Base-by-base conservation (phyloP, 1,284 basidiomycete genomes). In the Cystobasidiaceae sp. region DNA sequence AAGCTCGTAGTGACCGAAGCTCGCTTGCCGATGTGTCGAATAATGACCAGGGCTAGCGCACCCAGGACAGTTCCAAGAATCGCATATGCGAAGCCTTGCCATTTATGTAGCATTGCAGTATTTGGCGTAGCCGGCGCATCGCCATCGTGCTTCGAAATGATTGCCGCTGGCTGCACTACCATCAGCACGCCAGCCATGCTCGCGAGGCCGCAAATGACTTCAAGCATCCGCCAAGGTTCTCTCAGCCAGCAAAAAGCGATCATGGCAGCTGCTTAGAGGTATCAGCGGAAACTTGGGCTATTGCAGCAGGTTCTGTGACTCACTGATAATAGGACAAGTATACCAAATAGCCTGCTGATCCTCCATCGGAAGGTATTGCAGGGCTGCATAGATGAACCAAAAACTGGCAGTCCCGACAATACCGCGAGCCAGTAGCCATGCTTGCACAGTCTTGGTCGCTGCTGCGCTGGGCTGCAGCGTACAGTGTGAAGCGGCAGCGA, bases 341-440 rank as follows among this genome's bases (percentile, higher is more conserved):
- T 41, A 56, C 54, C 54, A 56, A 25, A 56, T 56, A 3, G 54
- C 34, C 13, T 41, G 54, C 23, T 37, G 34, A 43, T 56, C 54
- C 21, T 43, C 54, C 34, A 56, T 23, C 11, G 17, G 34, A 13
- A 56, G 32, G n/a, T 19, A 56, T n/a, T 56, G 19, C n/a, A 56
- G 34, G 39, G 34, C 23, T 19, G 11, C 30, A 28, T 56, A 56
- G 21, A 56, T 11, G 11, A 56, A 13, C 34, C 34, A 56, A 37
- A 56, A 37, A 21, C 54, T 43, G 13, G 41, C 23, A 21, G 23
- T 43, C 9, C 54, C 54, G 13, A 44, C 3, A 4, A 56, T 4
- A 43, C 54, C 54, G n/a, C 54, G 33, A 7, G 43, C 17, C 11
- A 56, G 15, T 4, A 56, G 37, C 54, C 54, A 56, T 39, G 23